Base-by-base conservation (phyloP, 192 early-diverging fungal species). In the Borealophlyctis nickersoniae region DNA sequence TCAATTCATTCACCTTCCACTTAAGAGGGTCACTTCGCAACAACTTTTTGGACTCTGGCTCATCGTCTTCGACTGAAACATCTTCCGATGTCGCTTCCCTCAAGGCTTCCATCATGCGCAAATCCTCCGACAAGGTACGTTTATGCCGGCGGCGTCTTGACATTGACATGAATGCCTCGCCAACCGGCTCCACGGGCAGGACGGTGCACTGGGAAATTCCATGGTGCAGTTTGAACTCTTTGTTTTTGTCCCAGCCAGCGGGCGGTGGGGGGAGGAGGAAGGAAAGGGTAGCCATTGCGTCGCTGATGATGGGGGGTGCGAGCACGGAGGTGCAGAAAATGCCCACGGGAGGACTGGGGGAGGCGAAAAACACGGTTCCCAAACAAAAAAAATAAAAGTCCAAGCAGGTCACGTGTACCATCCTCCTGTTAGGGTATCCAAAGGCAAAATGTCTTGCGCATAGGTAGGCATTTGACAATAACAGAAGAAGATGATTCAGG, bases 1-100 rank as follows among this genome's bases (percentile, higher is more conserved):
- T 19, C 39, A 13, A 45, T 7, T 7, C 7, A 45, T 33, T 59
- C 78, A 87, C 78, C 86, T 94, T 97, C 96, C 96, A 97, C 52
- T 94, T 89, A 71, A 89, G 84, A 49, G 96, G 96, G 71, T 96
- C 91, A n/a, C 80, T 73, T 56, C 71, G 72, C 56, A 97, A 81
- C 39, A 95, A 79, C 57, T 81, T 73, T 52, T 79, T 75, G 70
- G 86, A 78, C 71, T 94, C 94, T 58, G 83, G 84, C 77, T 95
- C 94, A 51, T 86, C 81, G 33, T 94, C 94, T 22, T 88, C 89
- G 19, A 77, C 49, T 14, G 71, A 62, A 34, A 66, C 64, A 34
- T 89, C 84, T 48, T 86, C 89, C 45, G 77, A 86, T 50, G 83
- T 78, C 49, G 75, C 75, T 56, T 72, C 77, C 45, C 56, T 74